Evolutionary conservation across 495 filamentous ascomycete genomes (phyloP).

Genomic region (Hypoxylon intermedium): DNA sequence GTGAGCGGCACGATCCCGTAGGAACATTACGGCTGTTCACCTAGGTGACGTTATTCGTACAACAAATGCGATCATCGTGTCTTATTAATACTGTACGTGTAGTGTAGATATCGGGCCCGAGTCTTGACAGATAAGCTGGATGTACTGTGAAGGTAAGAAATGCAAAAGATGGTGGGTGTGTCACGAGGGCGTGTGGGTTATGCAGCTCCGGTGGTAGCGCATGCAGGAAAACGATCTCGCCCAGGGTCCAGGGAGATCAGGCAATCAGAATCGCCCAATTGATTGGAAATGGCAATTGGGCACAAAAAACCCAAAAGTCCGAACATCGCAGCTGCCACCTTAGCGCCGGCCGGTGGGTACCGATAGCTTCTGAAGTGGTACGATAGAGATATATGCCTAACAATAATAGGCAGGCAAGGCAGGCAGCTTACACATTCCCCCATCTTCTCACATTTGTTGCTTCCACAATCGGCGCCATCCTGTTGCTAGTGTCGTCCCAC

Average conservation of each 20-base stretch:
- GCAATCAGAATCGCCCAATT: too few relatives aligned
- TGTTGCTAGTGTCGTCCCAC: too few relatives aligned
- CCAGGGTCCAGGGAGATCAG: slow-evolving; percentile 17
- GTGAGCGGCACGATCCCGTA: slow-evolving; percentile 3
- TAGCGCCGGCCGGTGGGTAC: slow-evolving; percentile 33
- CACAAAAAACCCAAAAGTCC: slow-evolving; percentile 19
- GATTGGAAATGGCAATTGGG: slow-evolving; percentile 20
- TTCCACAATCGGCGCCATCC: too few relatives aligned
- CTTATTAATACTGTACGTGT: background rate
- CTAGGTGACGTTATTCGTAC: slow-evolving; percentile 16
- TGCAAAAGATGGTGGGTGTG: background rate
- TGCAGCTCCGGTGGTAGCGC: slow-evolving; percentile 13
- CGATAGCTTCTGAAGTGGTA: slow-evolving; percentile 35
- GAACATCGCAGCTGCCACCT: slow-evolving; percentile 24
- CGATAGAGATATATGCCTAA: too few relatives aligned
- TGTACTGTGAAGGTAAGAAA: background rate
- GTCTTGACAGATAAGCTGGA: too few relatives aligned
- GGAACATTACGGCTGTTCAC: slow-evolving; percentile 5
- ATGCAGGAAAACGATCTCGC: slow-evolving; percentile 34
- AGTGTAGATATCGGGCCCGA: too few relatives aligned
- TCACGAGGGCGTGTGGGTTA: slow-evolving; percentile 26
- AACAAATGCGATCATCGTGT: background rate
- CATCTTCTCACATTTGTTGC: background rate
- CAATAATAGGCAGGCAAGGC: too few relatives aligned
- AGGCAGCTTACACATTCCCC: too few relatives aligned